Percentiles rank a stretch among this genome's conserved stretches.
Conservation (phyloP, 352 stramenopile genomes). For the Pythium periplocum region DNA sequence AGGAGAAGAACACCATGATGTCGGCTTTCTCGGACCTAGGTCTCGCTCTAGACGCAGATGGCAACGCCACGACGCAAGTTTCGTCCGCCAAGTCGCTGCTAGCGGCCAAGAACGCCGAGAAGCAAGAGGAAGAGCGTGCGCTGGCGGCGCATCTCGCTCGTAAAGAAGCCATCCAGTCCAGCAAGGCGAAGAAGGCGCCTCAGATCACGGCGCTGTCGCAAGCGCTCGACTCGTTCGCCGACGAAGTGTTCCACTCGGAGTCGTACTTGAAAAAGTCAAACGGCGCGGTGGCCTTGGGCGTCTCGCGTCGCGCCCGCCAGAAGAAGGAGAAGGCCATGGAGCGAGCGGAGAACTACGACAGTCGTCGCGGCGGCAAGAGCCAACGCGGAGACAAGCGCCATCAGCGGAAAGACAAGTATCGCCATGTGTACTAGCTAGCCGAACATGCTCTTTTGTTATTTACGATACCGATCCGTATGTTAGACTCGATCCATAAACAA, state of each 20-base stretch:
- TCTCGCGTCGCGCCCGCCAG: slow-evolving; percentile 37
- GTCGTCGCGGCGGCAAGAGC: slow-evolving; percentile 21
- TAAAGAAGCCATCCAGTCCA: slow-evolving; percentile 14
- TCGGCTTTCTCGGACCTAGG: slow-evolving; percentile 52
- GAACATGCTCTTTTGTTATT: background rate
- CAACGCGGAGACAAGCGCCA: slow-evolving; percentile 31
- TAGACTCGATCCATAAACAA: background rate
- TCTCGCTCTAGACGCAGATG: slow-evolving; percentile 32
- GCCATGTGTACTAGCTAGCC: slow-evolving; percentile 39
- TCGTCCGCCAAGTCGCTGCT: slow-evolving; percentile 28
- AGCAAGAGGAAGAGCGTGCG: slow-evolving; percentile 26
- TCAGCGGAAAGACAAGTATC: slow-evolving; percentile 60
- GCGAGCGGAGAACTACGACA: slow-evolving; percentile 23
- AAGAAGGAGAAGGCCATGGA: slow-evolving; percentile 35
- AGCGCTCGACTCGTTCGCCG: slow-evolving; percentile 53
- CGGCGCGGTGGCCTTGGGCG: slow-evolving; percentile 11
- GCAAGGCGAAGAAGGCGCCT: slow-evolving; percentile 13
- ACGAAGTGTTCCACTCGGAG: slow-evolving; percentile 38
- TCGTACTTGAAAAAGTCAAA: slow-evolving; percentile 16
- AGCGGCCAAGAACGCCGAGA: slow-evolving; percentile 38
- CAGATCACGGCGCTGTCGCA: slow-evolving; percentile 47
- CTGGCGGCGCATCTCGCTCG: slow-evolving; percentile 20
- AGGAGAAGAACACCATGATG: slow-evolving; percentile 36
- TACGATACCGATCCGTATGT: background rate
- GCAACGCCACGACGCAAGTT: slow-evolving; percentile 12